These are phyloP conservation scores for Ogataea ganodermae DNA, from an alignment of 805 yeast species.

Conservation along the genomic window DNA sequence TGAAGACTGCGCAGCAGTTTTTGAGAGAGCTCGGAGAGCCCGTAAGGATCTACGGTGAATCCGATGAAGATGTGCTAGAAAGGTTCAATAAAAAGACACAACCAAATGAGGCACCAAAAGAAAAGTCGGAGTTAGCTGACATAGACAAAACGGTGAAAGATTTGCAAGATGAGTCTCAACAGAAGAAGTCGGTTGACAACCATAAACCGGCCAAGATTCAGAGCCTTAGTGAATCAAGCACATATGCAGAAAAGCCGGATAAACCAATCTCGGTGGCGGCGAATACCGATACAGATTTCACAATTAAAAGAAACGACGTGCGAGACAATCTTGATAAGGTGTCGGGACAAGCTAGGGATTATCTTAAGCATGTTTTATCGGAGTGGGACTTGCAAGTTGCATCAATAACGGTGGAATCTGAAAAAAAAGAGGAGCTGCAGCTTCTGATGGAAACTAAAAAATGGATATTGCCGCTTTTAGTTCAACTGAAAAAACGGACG, in stretches of 20 bases:
- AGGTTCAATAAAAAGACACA: slow-evolving; percentile 1
- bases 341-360: slow-evolving; percentile 46
- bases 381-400: slow-evolving; percentile 38
- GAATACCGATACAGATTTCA: neutral
- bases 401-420: slow-evolving; percentile 14
- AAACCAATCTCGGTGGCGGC: slow-evolving; percentile 4
- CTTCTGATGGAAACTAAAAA: slow-evolving; percentile 47
- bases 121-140: neutral
- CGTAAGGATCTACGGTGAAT: slow-evolving; percentile 22
- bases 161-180: no score
- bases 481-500: slow-evolving; percentile 48
- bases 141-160: neutral
- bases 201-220: neutral
- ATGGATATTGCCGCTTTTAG: slow-evolving; percentile 53
- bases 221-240: neutral
- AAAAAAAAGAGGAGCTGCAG: slow-evolving; percentile 23
- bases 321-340: slow-evolving; percentile 35
- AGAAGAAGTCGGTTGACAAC: no score
- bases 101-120: neutral
- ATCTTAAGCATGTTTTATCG: slow-evolving; percentile 43
- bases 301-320: slow-evolving; percentile 37
- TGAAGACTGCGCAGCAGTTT: slow-evolving; percentile 10
- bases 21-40: slow-evolving; percentile 19
- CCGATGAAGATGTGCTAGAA: slow-evolving; percentile 15
- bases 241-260: neutral